phyloP scores from a whole-genome alignment of 306 rosid genomes.

The Cotoneaster glaucophyllus region DNA sequence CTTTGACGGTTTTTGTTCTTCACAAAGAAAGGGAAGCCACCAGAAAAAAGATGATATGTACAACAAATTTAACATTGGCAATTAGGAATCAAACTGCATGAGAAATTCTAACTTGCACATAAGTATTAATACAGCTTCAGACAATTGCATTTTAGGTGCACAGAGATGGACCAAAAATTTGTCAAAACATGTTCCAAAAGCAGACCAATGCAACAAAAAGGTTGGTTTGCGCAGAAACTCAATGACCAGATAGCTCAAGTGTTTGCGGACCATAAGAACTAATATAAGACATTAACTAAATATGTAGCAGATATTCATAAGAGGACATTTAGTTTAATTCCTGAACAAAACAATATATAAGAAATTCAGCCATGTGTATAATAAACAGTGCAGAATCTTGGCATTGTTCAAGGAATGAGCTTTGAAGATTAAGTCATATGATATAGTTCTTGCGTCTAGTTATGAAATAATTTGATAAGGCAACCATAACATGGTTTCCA shows the following conservation, averaged over 20 bases:
- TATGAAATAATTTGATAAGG: neutral
- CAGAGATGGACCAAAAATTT: neutral
- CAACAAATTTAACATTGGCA: conserved; percentile 4
- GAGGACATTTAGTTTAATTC: neutral
- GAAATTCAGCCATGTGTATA: neutral
- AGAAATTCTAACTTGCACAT: neutral
- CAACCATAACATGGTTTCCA: neutral
- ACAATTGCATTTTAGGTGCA: neutral
- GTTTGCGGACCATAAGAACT: neutral
- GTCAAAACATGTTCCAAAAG: neutral
- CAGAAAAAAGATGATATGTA: conserved; percentile 8
- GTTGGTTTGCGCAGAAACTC: neutral
- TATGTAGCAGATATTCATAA: neutral
- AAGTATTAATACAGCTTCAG: neutral
- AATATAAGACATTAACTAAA: neutral
- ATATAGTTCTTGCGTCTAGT: neutral
- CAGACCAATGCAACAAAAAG: neutral
- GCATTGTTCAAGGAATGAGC: neutral
- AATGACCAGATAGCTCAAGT: neutral
- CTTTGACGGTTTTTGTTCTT: neutral
- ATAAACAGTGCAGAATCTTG: neutral
- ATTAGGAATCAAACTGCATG: conserved; percentile 5
- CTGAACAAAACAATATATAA: neutral
- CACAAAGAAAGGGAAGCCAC: conserved; percentile 14
- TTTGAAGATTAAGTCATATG: neutral